A percentile compares a stretch with the other conserved stretches of the same genome.
Evolutionary conservation across 257 asterid species (phyloP).

Genomic region (Plantago major): DNA sequence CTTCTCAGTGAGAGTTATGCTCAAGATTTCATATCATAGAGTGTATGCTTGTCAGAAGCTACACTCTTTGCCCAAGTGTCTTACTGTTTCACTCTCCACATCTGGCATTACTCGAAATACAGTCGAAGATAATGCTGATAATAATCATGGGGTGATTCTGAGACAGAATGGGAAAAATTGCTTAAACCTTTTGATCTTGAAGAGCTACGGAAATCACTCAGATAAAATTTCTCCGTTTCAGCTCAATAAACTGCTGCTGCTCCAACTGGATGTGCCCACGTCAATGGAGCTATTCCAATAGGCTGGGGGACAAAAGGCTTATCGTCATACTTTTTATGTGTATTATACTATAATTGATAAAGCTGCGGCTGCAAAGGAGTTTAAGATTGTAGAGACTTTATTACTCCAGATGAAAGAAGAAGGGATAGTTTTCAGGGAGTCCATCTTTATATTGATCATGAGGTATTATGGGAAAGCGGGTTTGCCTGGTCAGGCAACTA

Average conservation of each 20-base stretch:
- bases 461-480: constrained; percentile 82
- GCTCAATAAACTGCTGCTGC: constrained; percentile 64
- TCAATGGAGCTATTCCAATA: constrained; percentile 64
- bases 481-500: constrained; percentile 86
- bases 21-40: constrained; percentile 23
- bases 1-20: constrained; percentile 26
- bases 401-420: constrained; percentile 83
- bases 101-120: constrained; percentile 27
- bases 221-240: constrained; percentile 65
- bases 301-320: constrained; percentile 67
- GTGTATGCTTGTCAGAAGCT: constrained; percentile 23
- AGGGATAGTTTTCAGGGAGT: constrained; percentile 55
- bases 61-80: constrained; percentile 26
- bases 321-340: constrained; percentile 63
- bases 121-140: constrained; percentile 23
- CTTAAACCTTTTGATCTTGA: constrained; percentile 82
- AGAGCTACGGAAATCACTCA: constrained; percentile 64
- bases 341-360: constrained; percentile 70
- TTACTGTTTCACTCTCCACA: constrained; percentile 26
- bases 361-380: constrained; percentile 54
- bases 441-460: constrained; percentile 73
- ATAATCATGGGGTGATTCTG: constrained; percentile 38
- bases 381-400: constrained; percentile 57
- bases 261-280: constrained; percentile 62
- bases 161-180: constrained; percentile 83